A percentile compares a stretch with the other conserved stretches of the same genome.
These are phyloP conservation scores for Kondoa subrosea DNA, from an alignment of 768 basidiomycete genomes.

Conservation along the genomic window DNA sequence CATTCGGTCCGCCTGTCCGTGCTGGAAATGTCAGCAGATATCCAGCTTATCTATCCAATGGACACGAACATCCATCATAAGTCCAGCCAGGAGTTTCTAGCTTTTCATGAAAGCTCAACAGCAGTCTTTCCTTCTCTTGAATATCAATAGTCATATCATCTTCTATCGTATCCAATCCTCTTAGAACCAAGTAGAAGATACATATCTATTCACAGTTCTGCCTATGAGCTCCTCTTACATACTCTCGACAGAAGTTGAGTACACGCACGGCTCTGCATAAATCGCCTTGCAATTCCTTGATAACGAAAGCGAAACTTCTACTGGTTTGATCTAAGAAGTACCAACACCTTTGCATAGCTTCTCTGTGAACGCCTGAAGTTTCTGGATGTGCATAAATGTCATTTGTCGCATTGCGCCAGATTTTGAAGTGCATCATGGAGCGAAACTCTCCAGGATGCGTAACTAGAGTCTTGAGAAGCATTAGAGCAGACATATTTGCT, in stretches of 20 bases:
- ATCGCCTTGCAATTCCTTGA: constrained; percentile 91
- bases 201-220: constrained; percentile 46
- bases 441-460: constrained; percentile 72
- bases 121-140: constrained; percentile 62
- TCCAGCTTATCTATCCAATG: constrained; percentile 1
- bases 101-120: constrained; percentile 64
- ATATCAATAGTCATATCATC: constrained; percentile 95
- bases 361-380: constrained; percentile 71
- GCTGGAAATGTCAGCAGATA: not conserved
- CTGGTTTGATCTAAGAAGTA: constrained; percentile 71
- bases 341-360: constrained; percentile 80
- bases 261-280: constrained; percentile 72
- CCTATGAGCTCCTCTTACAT: too few species aligned
- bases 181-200: constrained; percentile 82
- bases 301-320: constrained; percentile 76
- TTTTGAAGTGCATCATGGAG: constrained; percentile 59
- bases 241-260: not conserved
- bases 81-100: constrained; percentile 71
- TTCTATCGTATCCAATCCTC: constrained; percentile 91
- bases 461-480: not conserved
- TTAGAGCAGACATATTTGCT: not conserved
- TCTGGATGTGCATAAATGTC: constrained; percentile 63
- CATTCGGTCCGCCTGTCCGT: constrained; percentile 48
- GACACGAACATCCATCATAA: constrained; percentile 42
- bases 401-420: constrained; percentile 33